Evolutionary conservation across 139 green algal genomes (phyloP), one percentile per base, ranked within the genome.

Genomic region (Penium margaritaceum): DNA sequence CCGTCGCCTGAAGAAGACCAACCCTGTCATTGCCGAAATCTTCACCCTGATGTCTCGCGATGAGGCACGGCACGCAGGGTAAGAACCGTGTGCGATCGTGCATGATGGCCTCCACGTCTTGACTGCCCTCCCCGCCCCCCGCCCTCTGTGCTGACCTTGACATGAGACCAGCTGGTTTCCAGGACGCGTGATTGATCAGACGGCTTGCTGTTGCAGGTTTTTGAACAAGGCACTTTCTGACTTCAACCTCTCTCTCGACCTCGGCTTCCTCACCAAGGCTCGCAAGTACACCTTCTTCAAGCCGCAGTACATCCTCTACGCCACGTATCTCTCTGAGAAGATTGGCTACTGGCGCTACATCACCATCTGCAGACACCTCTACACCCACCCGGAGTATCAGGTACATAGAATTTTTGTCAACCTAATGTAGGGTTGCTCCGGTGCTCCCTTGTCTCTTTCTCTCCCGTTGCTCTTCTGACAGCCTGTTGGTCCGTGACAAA

Each of bases 291-390:
- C 89, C 34, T 95, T 92, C 88, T 99, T 99, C 88, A 95, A 96
- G 89, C 95, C 95, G 73, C 95, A 99, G 88, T 97, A 94, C 88
- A 97, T 98, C 81, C 88, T 96, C 81, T 98, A 96, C 80, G 93
- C 95, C 41, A 98, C 94, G 32, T 99, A 96, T 84, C 86, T 99
- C 39, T 94, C 85, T 9, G 83, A 85, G 58, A 87, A 88, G 87
- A 99, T 99, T 73, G 95, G 95, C 51, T 99, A 99, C 93, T 98
- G 94, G 95, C 85, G 95, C 67, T 97, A 97, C 88, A 97, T 96
- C 83, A 89, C 83, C 72, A 95, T 96, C 85, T 96, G 93, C 84
- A 67, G 90, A 63, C 91, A 95, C 77, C 85, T 96, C 75, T 86
- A 96, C 86, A 74, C 85, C 65, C 96, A 98, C 87, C 94, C 94